phyloP scores from a whole-genome alignment of 305 asterid genomes.

The Fraxinus sp. region DNA sequence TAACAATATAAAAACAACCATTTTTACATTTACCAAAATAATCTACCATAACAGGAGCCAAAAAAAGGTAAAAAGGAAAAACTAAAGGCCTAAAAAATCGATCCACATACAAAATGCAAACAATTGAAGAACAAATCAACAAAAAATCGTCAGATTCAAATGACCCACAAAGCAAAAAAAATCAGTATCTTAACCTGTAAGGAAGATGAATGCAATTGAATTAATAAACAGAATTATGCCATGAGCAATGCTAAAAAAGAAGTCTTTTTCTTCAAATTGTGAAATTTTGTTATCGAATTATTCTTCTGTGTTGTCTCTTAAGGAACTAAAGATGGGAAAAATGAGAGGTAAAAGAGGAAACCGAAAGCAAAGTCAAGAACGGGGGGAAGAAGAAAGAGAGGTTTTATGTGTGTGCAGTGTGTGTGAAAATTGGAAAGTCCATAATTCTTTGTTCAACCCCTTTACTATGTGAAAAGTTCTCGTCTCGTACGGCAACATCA shows the following conservation, averaged over 20 bases:
- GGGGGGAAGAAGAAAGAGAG: neutral
- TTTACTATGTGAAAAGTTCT: neutral
- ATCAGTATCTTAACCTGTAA: conserved; percentile 26
- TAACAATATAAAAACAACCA: neutral
- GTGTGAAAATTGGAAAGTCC: neutral
- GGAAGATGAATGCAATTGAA: conserved; percentile 24
- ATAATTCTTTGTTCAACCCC: neutral
- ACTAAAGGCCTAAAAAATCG: conserved; percentile 1
- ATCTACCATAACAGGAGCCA: neutral
- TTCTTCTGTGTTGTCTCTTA: neutral
- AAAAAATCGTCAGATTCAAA: conserved; percentile 21
- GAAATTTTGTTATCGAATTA: neutral
- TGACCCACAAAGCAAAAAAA: neutral
- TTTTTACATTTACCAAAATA: neutral
- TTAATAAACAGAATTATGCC: conserved; percentile 23
- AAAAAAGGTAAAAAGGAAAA: neutral
- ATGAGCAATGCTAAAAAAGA: neutral
- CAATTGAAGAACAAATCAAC: conserved; percentile 21
- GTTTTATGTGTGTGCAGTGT: neutral
- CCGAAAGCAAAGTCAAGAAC: neutral
- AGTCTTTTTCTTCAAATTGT: neutral
- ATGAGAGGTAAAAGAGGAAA: neutral
- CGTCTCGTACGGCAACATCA: neutral
- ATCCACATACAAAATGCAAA: conserved; percentile 8
- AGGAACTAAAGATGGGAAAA: neutral